phyloP scores from a whole-genome alignment of 2,329 filamentous ascomycete species.

The Thelonectria blattea region DNA sequence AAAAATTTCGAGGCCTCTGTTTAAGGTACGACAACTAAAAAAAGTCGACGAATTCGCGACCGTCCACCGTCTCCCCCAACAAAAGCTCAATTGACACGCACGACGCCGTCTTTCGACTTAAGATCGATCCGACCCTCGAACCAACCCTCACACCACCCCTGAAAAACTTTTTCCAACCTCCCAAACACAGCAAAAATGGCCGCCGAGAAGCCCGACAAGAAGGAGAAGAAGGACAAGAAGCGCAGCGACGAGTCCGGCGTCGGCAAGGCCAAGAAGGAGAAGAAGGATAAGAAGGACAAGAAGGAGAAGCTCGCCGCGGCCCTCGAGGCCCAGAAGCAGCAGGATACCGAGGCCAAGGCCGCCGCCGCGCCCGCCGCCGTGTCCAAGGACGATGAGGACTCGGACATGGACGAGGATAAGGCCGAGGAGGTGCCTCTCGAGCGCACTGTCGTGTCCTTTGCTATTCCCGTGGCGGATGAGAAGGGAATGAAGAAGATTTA shows the following conservation, averaged over 20 bases:
- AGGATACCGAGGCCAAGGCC: conserved; percentile 56
- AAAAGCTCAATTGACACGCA: conserved; percentile 32
- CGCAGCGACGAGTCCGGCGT: conserved; percentile 61
- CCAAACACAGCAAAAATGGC: conserved; percentile 47
- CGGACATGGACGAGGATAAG: conserved; percentile 55
- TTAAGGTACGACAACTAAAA: conserved; percentile 35
- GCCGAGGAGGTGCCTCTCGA: conserved; percentile 50
- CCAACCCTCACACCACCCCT: not conserved
- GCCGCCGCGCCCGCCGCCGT: conserved; percentile 46
- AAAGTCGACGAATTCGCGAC: conserved; percentile 33
- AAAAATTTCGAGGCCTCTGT: conserved; percentile 42
- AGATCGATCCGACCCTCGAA: not conserved
- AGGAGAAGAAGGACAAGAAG: conserved; percentile 67
- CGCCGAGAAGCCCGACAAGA: conserved; percentile 56
- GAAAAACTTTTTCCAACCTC: not conserved
- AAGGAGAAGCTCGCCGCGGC: conserved; percentile 73
- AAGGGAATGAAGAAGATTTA: conserved; percentile 72
- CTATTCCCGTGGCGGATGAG: conserved; percentile 79
- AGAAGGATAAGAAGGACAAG: conserved; percentile 73
- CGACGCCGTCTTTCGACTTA: conserved; percentile 5
- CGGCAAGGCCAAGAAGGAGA: conserved; percentile 63
- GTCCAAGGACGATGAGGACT: conserved; percentile 51
- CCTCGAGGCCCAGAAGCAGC: conserved; percentile 67
- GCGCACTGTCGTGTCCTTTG: conserved; percentile 79
- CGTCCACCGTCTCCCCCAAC: conserved; percentile 24